Conservation (phyloP, 2,329 filamentous ascomycete genomes). For the Colletotrichum sp. region DNA sequence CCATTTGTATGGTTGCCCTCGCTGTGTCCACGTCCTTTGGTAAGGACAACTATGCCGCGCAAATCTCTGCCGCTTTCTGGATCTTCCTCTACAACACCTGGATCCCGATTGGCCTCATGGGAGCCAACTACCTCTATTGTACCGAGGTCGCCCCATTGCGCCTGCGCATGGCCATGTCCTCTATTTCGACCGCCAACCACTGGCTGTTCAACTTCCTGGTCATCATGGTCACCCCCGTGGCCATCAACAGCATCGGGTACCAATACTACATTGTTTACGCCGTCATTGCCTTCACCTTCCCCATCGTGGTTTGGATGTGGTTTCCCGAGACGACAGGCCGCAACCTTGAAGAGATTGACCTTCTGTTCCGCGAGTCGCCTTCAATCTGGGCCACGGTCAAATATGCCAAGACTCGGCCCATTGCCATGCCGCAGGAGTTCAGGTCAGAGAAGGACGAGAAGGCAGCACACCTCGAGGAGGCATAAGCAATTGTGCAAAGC, state of each 20-base stretch:
- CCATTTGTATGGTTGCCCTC: slow-evolving; percentile 57
- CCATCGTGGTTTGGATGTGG: slow-evolving; percentile 46
- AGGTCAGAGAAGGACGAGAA: slow-evolving; percentile 23
- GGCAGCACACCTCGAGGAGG: slow-evolving; percentile 1
- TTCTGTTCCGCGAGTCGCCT: slow-evolving; percentile 46
- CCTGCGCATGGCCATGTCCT: slow-evolving; percentile 58
- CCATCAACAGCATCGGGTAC: slow-evolving; percentile 55
- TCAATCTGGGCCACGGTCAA: slow-evolving; percentile 37
- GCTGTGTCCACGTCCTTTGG: slow-evolving; percentile 56
- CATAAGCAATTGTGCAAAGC: neutral
- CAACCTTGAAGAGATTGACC: slow-evolving; percentile 50
- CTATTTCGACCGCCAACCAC: slow-evolving; percentile 59
- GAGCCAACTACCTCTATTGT: slow-evolving; percentile 65
- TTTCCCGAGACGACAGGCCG: slow-evolving; percentile 55
- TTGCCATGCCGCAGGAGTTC: slow-evolving; percentile 34
- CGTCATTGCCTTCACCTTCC: slow-evolving; percentile 47
- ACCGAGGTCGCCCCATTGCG: slow-evolving; percentile 60
- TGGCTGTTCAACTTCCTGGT: slow-evolving; percentile 56
- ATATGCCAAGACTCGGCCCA: slow-evolving; percentile 37
- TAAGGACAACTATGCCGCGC: slow-evolving; percentile 47
- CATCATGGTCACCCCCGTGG: slow-evolving; percentile 48
- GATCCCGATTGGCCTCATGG: slow-evolving; percentile 63
- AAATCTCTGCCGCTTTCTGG: slow-evolving; percentile 58
- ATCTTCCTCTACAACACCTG: slow-evolving; percentile 66
- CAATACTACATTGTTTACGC: slow-evolving; percentile 57